phyloP scores from a whole-genome alignment of 495 filamentous ascomycete genomes.

The Cercophora samala region DNA sequence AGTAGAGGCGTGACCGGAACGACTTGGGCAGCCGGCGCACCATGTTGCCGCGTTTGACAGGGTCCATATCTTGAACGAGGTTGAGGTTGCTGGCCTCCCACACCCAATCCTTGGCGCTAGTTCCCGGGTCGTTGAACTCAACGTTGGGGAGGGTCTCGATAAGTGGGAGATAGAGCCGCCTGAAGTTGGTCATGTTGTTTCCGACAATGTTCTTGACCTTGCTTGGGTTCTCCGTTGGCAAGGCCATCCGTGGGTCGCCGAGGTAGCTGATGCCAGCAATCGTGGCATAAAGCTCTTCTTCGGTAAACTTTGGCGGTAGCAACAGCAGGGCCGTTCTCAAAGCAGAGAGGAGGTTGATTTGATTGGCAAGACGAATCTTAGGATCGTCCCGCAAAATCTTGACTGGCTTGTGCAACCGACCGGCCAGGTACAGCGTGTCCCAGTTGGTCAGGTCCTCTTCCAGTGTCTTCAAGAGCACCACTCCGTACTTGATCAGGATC shows the following conservation, averaged over 20 bases:
- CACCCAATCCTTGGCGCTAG: conserved; percentile 60
- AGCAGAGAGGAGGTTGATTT: conserved; percentile 89
- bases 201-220: conserved; percentile 93
- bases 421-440: conserved; percentile 91
- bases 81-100: conserved; percentile 50
- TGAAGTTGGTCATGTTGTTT: conserved; percentile 86
- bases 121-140: conserved; percentile 66
- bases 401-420: conserved; percentile 92
- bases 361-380: conserved; percentile 84
- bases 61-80: conserved; percentile 87
- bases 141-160: conserved; percentile 89
- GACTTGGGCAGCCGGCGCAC: conserved; percentile 83
- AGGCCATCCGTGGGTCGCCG: conserved; percentile 87
- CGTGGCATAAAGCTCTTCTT: conserved; percentile 80
- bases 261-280: conserved; percentile 91
- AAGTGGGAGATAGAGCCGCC: conserved; percentile 81
- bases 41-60: conserved; percentile 87
- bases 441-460: conserved; percentile 80
- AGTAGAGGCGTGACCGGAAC: conserved; percentile 87
- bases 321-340: conserved; percentile 84
- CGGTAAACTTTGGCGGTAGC: conserved; percentile 77
- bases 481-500: conserved; percentile 94
- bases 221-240: conserved; percentile 82
- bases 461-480: conserved; percentile 88
- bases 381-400: conserved; percentile 96